Conservation (phyloP, 2,329 filamentous ascomycete species). For the Chaetomium sp. region DNA sequence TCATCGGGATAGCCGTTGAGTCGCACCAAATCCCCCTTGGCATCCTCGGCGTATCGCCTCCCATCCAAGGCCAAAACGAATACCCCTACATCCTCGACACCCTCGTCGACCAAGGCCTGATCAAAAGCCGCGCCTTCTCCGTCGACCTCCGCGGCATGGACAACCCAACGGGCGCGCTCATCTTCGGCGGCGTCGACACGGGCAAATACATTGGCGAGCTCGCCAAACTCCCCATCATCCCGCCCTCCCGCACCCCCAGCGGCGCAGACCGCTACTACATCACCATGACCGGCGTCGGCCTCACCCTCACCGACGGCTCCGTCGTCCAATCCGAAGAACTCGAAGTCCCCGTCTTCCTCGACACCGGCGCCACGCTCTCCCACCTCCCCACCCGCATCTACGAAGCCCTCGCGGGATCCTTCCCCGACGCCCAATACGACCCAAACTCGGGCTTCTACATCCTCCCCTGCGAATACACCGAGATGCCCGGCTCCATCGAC, state of each 20-base stretch:
- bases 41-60: constrained; percentile 45
- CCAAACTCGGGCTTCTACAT: constrained; percentile 36
- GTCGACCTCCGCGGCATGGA: constrained; percentile 43
- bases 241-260: constrained; percentile 17
- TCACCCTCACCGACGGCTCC: constrained; percentile 21
- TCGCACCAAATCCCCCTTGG: constrained; percentile 45
- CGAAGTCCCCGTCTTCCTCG: constrained; percentile 33
- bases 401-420: constrained; percentile 36
- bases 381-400: constrained; percentile 40
- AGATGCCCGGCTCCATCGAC: constrained; percentile 36
- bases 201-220: constrained; percentile 45
- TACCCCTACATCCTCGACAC: constrained; percentile 51
- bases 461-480: constrained; percentile 37
- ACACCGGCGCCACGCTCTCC: constrained; percentile 47
- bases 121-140: constrained; percentile 44
- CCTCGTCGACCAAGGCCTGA: constrained; percentile 41
- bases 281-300: constrained; percentile 23
- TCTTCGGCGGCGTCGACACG: constrained; percentile 48
- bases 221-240: constrained; percentile 37
- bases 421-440: constrained; percentile 34
- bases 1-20: constrained; percentile 42
- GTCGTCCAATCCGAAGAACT: constrained; percentile 20
- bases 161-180: constrained; percentile 40
- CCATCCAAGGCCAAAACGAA: constrained; percentile 30
- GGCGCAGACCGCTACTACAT: constrained; percentile 33